Base-by-base conservation (phyloP, 768 basidiomycete genomes). In the Infundibulicybe gibba region DNA sequence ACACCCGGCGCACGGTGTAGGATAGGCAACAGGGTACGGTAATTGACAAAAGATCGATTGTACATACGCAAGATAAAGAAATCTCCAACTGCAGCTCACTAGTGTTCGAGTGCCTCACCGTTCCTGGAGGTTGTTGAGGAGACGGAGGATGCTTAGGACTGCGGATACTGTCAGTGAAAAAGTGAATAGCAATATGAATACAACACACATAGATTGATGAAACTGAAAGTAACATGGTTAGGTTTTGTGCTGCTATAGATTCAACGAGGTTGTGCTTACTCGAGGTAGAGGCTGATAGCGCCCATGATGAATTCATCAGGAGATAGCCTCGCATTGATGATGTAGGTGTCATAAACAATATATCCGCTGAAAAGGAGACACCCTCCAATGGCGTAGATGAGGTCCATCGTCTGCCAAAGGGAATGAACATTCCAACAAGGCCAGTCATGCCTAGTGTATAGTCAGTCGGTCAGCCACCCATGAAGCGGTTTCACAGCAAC, bases 291-390 rank as follows among this genome's bases (percentile, higher is more conserved):
- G 54, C 83, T 86, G 59, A 97, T 86, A 14, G 91, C 77, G 32
- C 85, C 95, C 71, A 97, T 71, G 54, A 97, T 93, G 63, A 80
- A 93, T 64, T 99, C 97, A 54, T 99, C 97, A 3, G 93, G 91
- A 1, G 88, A 90, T 15, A 97, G 70, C 49, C 83, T 81, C 57
- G 83, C 85, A 69, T 90, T 92, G 74, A 98, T 94, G 52, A 81
- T 62, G 63, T 87, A 93, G 2, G 95, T 97, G 64, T 94, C 92
- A 59, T 86, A 94, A 55, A 94, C 81, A 54, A 95, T 75, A 61
- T 94, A 97, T 21, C 89, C 93, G 44, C 87, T 88, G 75, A 94
- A 94, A 50, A 95, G 64, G 40, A 95, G 69, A 54, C 84, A 85
- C 13, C 85, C 92, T 37, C 85, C 83, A 21, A 83, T 67, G 14